Evolutionary conservation across 176 grass and related monocot genomes (phyloP).

Genomic region (Aegilops umbellulata): DNA sequence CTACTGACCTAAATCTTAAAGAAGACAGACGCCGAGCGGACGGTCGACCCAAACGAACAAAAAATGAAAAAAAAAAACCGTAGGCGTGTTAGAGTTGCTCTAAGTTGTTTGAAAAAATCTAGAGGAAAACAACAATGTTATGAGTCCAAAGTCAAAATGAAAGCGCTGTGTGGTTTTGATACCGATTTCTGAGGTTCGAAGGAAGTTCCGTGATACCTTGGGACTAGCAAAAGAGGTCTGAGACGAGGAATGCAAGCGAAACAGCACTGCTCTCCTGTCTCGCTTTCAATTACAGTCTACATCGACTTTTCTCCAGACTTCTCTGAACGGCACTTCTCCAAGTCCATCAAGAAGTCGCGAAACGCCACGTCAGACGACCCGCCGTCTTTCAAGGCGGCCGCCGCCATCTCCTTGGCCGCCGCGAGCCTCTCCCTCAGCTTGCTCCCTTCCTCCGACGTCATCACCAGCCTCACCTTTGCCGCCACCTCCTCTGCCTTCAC

Average conservation of each 20-base stretch:
- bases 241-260: neutral
- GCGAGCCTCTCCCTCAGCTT: slow-evolving; percentile 19
- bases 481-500: slow-evolving; percentile 53
- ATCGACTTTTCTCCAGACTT: neutral
- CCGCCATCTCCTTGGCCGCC: slow-evolving; percentile 5
- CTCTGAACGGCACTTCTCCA: neutral
- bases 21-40: too few relatives aligned
- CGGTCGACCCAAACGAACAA: too few relatives aligned
- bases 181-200: too few relatives aligned
- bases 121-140: too few relatives aligned
- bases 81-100: too few relatives aligned
- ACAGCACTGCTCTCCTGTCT: neutral
- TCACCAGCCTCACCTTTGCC: slow-evolving; percentile 49
- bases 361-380: neutral
- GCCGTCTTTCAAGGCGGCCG: neutral
- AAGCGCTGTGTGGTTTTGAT: too few relatives aligned
- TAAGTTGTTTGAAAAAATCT: too few relatives aligned
- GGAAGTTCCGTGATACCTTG: too few relatives aligned
- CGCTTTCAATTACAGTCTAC: neutral
- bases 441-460: slow-evolving; percentile 49
- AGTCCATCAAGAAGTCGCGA: neutral
- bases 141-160: too few relatives aligned
- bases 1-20: too few relatives aligned
- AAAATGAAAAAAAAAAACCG: too few relatives aligned
- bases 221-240: too few relatives aligned